A percentile compares a stretch with the other conserved stretches of the same genome.
These are phyloP conservation scores for Lasiodiplodia hormozganensis DNA, from an alignment of 2,329 filamentous ascomycete genomes.

Conservation along the genomic window DNA sequence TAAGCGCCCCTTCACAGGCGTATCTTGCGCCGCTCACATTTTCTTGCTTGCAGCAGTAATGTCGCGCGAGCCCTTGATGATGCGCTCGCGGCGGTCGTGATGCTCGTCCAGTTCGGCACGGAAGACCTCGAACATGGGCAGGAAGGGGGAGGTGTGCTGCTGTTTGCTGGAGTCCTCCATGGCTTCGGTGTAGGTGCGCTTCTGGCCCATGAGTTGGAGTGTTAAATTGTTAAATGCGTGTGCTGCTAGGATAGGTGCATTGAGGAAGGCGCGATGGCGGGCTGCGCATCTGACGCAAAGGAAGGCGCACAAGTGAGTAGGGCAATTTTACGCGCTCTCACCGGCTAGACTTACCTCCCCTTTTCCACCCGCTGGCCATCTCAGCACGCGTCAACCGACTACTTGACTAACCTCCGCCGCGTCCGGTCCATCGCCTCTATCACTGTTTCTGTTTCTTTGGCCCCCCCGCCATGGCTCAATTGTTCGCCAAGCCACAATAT, in stretches of 20 bases:
- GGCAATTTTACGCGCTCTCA: slow-evolving; percentile 16
- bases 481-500: slow-evolving; percentile 42
- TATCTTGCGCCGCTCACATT: slow-evolving; percentile 66
- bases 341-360: slow-evolving; percentile 20
- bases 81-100: slow-evolving; percentile 87
- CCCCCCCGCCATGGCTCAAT: slow-evolving; percentile 34
- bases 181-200: slow-evolving; percentile 45
- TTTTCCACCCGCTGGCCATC: background rate
- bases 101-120: slow-evolving; percentile 90
- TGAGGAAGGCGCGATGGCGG: background rate
- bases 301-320: background rate
- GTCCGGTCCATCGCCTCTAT: background rate
- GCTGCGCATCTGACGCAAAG: slow-evolving; percentile 3
- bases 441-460: background rate
- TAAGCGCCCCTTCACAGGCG: slow-evolving; percentile 3
- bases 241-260: background rate
- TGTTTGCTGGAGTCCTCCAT: slow-evolving; percentile 43
- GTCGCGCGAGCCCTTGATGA: slow-evolving; percentile 90
- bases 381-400: slow-evolving; percentile 6
- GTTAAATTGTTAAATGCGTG: background rate
- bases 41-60: slow-evolving; percentile 96
- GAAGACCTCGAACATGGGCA: slow-evolving; percentile 83
- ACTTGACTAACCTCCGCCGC: slow-evolving; percentile 3
- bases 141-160: slow-evolving; percentile 51
- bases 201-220: slow-evolving; percentile 38